These are phyloP conservation scores for Ceratocystis harringtonii DNA, from an alignment of 2,329 filamentous ascomycete species.

Conservation along the genomic window DNA sequence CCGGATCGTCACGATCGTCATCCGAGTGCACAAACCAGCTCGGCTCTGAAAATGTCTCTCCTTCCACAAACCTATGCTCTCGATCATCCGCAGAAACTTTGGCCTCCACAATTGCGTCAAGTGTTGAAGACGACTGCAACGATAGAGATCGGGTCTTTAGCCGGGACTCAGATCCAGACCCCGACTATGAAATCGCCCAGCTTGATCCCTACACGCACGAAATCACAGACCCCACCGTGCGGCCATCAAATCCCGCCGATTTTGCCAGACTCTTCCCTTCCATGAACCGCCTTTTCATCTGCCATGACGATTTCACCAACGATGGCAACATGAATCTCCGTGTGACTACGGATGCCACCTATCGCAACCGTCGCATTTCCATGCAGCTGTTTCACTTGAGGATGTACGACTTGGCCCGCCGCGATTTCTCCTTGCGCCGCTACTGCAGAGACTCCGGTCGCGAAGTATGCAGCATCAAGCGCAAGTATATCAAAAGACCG, in stretches of 20 bases:
- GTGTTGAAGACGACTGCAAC: conserved; percentile 32
- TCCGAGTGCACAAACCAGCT: neutral
- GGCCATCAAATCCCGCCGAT: conserved; percentile 64
- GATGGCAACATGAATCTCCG: conserved; percentile 97
- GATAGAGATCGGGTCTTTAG: neutral
- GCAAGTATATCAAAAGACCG: conserved; percentile 42
- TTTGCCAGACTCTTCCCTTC: conserved; percentile 83
- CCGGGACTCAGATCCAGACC: conserved; percentile 19
- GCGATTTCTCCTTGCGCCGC: conserved; percentile 78
- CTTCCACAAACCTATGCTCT: conserved; percentile 30
- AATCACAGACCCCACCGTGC: conserved; percentile 47
- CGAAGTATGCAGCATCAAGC: conserved; percentile 74
- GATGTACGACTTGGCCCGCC: conserved; percentile 77
- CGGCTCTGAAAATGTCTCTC: conserved; percentile 24
- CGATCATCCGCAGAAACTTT: conserved; percentile 63
- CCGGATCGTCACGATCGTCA: conserved; percentile 1
- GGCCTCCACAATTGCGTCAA: conserved; percentile 53
- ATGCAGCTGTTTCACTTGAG: conserved; percentile 77
- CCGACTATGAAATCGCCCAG: conserved; percentile 31
- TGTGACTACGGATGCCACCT: conserved; percentile 57
- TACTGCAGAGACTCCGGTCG: conserved; percentile 88
- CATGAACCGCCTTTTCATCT: conserved; percentile 61
- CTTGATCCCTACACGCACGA: conserved; percentile 47
- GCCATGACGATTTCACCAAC: conserved; percentile 75
- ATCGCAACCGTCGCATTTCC: conserved; percentile 50